phyloP scores from a whole-genome alignment of 1,284 basidiomycete species.

The Thecaphora thlaspeos region DNA sequence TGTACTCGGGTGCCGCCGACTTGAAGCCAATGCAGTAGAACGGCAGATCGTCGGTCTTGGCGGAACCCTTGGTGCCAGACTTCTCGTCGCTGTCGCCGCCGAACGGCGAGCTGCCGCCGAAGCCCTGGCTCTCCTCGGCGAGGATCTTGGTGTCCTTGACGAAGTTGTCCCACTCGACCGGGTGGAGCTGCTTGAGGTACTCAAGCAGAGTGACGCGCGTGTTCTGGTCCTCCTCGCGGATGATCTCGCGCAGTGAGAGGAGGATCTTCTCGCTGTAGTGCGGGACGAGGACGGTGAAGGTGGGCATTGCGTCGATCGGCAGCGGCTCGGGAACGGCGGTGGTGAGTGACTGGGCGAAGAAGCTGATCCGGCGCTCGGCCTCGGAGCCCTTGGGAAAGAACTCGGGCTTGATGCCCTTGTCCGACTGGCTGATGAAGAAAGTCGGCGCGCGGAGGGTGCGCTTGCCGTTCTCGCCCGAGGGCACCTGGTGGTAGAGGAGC shows the following conservation, averaged over 20 bases:
- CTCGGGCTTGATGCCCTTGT: slow-evolving; percentile 56
- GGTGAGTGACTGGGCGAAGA: slow-evolving; percentile 58
- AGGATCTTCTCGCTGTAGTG: slow-evolving; percentile 58
- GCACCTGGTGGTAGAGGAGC: slow-evolving; percentile 57
- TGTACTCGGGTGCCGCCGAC: slow-evolving; percentile 96
- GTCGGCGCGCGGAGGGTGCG: slow-evolving; percentile 57
- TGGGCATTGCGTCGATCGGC: slow-evolving; percentile 57
- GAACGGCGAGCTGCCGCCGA: slow-evolving; percentile 73
- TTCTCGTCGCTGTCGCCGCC: slow-evolving; percentile 63
- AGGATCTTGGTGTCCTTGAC: slow-evolving; percentile 99
- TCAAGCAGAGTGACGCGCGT: slow-evolving; percentile 57
- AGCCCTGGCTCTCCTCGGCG: slow-evolving; percentile 89
- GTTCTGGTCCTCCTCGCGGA: slow-evolving; percentile 58
- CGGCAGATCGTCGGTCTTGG: slow-evolving; percentile 79
- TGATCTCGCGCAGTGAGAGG: slow-evolving; percentile 57
- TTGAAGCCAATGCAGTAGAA: slow-evolving; percentile 99
- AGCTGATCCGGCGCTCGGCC: slow-evolving; percentile 57
- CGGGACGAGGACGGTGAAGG: slow-evolving; percentile 57
- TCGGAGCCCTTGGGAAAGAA: slow-evolving; percentile 58
- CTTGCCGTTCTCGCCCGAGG: slow-evolving; percentile 56
- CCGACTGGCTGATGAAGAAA: slow-evolving; percentile 57
- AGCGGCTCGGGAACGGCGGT: slow-evolving; percentile 54
- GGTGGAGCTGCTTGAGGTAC: slow-evolving; percentile 93
- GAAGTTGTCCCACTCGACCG: slow-evolving; percentile 99
- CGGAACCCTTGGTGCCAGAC: slow-evolving; percentile 36